These are phyloP conservation scores for Wickerhamiella lipophila DNA, from an alignment of 805 yeast genomes.

Conservation along the genomic window DNA sequence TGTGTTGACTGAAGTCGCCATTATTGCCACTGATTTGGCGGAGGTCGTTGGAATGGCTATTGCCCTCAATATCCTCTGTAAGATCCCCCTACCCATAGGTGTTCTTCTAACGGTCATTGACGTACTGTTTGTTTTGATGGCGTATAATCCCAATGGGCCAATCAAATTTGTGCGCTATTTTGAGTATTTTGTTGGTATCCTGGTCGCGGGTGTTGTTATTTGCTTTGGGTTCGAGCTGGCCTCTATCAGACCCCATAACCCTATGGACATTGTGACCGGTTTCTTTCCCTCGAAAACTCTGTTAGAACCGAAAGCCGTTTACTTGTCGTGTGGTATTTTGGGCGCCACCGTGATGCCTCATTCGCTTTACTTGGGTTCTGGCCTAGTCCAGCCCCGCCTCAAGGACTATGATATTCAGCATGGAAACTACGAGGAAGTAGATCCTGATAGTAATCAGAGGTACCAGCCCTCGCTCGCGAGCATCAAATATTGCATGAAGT, in stretches of 20 bases:
- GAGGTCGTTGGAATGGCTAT: constrained; percentile 93
- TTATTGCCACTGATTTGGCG: constrained; percentile 84
- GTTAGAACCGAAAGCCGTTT: constrained; percentile 52
- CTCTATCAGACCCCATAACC: constrained; percentile 35
- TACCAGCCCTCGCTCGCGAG: constrained; percentile 72
- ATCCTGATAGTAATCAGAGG: constrained; percentile 13
- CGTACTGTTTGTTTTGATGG: constrained; percentile 63
- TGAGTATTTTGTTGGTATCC: constrained; percentile 57
- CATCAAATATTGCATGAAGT: constrained; percentile 63
- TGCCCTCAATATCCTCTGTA: constrained; percentile 61
- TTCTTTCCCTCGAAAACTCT: constrained; percentile 56
- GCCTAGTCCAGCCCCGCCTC: constrained; percentile 74
- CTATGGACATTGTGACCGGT: constrained; percentile 45
- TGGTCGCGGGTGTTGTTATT: constrained; percentile 60
- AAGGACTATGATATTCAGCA: constrained; percentile 55
- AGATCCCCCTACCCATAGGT: constrained; percentile 62
- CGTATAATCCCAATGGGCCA: constrained; percentile 66
- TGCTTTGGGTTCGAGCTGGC: constrained; percentile 64
- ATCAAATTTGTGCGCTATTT: constrained; percentile 63
- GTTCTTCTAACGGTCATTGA: constrained; percentile 70
- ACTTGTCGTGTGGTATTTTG: constrained; percentile 65
- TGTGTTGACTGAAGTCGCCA: constrained; percentile 68
- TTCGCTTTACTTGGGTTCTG: constrained; percentile 71
- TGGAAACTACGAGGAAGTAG: constrained; percentile 26
- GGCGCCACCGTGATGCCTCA: constrained; percentile 98